Evolutionary conservation across 495 filamentous ascomycete species (phyloP).

Genomic region (Tuber microsphaerosporum): DNA sequence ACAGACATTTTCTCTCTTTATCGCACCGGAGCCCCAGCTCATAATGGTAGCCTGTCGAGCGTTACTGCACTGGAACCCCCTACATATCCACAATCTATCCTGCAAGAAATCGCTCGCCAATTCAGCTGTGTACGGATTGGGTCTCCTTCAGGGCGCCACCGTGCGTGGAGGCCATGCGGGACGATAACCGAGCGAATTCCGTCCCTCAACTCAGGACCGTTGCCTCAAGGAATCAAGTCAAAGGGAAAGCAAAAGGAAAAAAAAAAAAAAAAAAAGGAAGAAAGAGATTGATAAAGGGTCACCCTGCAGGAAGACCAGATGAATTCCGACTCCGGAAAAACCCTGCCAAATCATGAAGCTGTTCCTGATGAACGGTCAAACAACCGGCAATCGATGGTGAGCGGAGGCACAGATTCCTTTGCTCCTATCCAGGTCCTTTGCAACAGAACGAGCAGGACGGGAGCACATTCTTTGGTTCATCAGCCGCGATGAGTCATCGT

Average conservation of each 20-base stretch:
- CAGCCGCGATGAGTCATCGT: constrained; percentile 12
- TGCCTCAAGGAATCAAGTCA: neutral
- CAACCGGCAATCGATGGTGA: constrained; percentile 24
- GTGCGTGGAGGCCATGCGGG: neutral
- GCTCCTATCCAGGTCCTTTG: constrained; percentile 22
- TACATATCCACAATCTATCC: neutral
- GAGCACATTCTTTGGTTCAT: constrained; percentile 22
- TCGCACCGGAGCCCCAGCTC: neutral
- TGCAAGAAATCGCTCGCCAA: neutral
- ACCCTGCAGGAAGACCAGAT: neutral
- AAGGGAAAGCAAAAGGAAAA: neutral
- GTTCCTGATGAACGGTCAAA: constrained; percentile 25
- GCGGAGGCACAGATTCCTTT: constrained; percentile 21
- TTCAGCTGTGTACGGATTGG: neutral
- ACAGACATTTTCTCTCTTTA: neutral
- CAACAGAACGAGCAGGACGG: constrained; percentile 19
- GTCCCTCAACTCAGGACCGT: neutral
- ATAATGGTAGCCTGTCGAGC: neutral
- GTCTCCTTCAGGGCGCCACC: neutral
- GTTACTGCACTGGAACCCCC: neutral
- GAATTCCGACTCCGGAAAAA: constrained; percentile 19
- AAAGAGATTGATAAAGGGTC: neutral
- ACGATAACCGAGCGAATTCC: neutral
- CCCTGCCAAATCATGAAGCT: constrained; percentile 10
- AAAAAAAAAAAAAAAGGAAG: neutral